Conservation (phyloP, 805 yeast species). For the Monosporozyma aquatica region DNA sequence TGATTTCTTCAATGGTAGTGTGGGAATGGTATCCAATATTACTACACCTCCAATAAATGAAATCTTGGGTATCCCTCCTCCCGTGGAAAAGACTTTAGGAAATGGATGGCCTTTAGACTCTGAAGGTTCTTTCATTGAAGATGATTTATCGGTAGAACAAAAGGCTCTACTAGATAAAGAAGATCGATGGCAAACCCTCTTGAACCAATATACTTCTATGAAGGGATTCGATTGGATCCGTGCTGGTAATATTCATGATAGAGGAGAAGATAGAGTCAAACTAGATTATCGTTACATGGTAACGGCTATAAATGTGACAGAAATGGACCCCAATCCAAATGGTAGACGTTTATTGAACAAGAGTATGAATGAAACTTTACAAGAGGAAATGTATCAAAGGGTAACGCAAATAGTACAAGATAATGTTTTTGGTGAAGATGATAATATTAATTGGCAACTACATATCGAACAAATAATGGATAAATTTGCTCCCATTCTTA, state of each 20-base stretch:
- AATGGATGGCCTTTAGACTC: constrained; percentile 28
- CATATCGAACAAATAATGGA: constrained; percentile 39
- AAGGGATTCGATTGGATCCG: constrained; percentile 37
- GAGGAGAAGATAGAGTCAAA: constrained; percentile 40
- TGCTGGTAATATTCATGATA: constrained; percentile 40
- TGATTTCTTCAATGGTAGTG: constrained; percentile 40
- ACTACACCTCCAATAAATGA: constrained; percentile 33
- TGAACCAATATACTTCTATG: constrained; percentile 24
- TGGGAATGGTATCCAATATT: constrained; percentile 39
- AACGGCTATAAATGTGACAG: constrained; percentile 46
- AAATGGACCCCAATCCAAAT: constrained; percentile 42
- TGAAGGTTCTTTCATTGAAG: constrained; percentile 15
- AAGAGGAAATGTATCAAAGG: constrained; percentile 30
- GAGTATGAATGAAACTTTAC: constrained; percentile 30
- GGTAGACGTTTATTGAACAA: constrained; percentile 31
- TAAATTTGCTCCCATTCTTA: constrained; percentile 46
- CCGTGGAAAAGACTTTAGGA: constrained; percentile 17
- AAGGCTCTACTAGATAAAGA: constrained; percentile 18
- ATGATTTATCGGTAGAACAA: constrained; percentile 17
- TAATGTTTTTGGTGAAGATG: constrained; percentile 32
- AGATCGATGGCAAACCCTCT: constrained; percentile 16
- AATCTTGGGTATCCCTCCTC: constrained; percentile 33
- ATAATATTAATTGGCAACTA: constrained; percentile 48
- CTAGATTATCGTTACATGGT: constrained; percentile 45
- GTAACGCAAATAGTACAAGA: constrained; percentile 25